Percentiles rank a stretch among this genome's conserved stretches.
Conservation (phyloP, 768 basidiomycete species). For the Termitomyces sp. region DNA sequence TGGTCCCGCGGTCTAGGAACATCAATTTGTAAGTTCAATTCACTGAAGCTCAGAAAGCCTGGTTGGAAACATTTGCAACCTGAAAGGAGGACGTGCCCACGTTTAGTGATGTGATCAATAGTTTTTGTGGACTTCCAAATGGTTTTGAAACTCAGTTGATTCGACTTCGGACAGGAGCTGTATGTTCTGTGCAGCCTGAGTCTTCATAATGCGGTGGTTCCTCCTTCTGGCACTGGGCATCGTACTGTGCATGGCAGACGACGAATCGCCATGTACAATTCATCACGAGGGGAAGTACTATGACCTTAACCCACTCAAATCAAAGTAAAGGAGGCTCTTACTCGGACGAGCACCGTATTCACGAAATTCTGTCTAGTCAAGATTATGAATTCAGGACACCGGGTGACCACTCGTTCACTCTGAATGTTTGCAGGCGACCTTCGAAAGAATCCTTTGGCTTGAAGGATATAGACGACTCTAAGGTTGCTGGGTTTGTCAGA, state of each 20-base stretch:
- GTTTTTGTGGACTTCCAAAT: background rate
- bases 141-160: background rate
- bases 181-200: background rate
- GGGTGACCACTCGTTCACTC: constrained; percentile 38
- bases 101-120: background rate
- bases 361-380: constrained; percentile 35
- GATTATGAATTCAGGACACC: constrained; percentile 56
- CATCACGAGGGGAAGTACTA: constrained; percentile 56
- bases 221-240: background rate
- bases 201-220: background rate
- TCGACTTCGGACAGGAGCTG: background rate
- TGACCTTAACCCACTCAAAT: constrained; percentile 58
- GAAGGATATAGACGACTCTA: constrained; percentile 42
- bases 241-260: constrained; percentile 15
- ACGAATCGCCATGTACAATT: constrained; percentile 61
- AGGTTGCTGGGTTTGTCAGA: constrained; percentile 61
- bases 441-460: constrained; percentile 54
- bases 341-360: constrained; percentile 1
- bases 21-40: too few relatives aligned
- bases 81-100: background rate
- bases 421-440: constrained; percentile 64
- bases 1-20: too few relatives aligned
- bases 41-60: too few relatives aligned
- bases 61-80: too few relatives aligned
- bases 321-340: constrained; percentile 35